A percentile compares a stretch with the other conserved stretches of the same genome.
Conservation (phyloP, 78 protist genomes). For the Chrysochromulina tobinii region DNA sequence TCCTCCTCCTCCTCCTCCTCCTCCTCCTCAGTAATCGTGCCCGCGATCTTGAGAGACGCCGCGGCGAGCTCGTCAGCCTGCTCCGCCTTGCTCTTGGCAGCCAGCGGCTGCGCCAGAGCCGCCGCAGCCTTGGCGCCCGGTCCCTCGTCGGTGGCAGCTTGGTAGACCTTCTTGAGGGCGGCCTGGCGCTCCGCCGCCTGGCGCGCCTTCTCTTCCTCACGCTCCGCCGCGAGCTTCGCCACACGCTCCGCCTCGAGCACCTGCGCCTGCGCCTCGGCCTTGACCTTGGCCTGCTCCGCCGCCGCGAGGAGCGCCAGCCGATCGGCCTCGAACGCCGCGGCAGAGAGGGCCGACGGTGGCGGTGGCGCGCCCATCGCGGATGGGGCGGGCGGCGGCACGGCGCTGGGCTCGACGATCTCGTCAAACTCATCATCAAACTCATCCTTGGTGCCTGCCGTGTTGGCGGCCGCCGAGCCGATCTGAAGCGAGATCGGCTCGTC, state of each 20-base stretch:
- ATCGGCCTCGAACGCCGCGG: too few species aligned
- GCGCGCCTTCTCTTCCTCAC: not conserved
- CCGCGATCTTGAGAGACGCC: not conserved
- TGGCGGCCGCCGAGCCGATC: conserved; percentile 1
- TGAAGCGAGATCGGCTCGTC: not conserved
- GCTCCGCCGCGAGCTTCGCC: not conserved
- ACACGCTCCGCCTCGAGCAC: not conserved
- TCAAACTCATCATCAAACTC: not conserved
- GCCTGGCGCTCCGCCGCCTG: not conserved
- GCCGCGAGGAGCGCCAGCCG: too few species aligned
- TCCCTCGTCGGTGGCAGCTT: not conserved
- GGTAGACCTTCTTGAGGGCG: too few species aligned
- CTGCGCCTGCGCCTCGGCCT: too few species aligned
- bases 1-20: not conserved
- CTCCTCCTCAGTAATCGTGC: not conserved
- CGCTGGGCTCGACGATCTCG: not conserved
- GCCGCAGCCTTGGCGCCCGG: not conserved
- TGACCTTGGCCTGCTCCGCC: too few species aligned
- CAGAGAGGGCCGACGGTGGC: too few species aligned
- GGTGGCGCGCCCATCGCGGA: too few species aligned
- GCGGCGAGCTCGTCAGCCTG: not conserved
- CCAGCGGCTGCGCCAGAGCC: not conserved
- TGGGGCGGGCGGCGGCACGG: not conserved
- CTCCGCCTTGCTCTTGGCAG: not conserved
- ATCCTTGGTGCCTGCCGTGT: too few species aligned